Conservation (phyloP, 768 basidiomycete species). For the Tephrocybe rancida region DNA sequence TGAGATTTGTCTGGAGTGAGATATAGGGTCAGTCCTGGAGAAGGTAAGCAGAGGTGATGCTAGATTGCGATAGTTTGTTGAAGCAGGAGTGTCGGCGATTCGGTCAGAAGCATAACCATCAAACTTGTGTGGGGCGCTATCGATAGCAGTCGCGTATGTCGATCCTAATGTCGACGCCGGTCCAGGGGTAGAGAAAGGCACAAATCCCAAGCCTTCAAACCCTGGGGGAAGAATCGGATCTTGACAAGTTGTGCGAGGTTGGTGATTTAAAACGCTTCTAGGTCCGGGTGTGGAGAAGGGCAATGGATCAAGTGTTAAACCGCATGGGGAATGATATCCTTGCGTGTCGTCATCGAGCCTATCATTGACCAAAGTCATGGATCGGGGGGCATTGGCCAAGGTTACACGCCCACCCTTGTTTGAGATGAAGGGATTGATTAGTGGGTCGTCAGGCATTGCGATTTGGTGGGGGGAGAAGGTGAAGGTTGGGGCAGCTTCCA, state of each 20-base stretch:
- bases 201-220: slow-evolving; percentile 6
- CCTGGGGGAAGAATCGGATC: neutral
- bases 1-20: slow-evolving; percentile 1
- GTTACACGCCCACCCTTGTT: too few species aligned
- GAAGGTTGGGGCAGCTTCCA: slow-evolving; percentile 18
- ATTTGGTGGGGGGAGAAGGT: slow-evolving; percentile 16
- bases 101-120: neutral
- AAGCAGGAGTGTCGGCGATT: neutral
- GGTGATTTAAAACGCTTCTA: slow-evolving; percentile 20
- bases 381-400: too few species aligned
- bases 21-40: neutral
- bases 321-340: neutral
- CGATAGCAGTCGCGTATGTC: neutral
- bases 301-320: slow-evolving; percentile 16
- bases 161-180: slow-evolving; percentile 8
- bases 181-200: slow-evolving; percentile 24
- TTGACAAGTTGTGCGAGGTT: neutral
- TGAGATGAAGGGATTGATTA: neutral
- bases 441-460: neutral
- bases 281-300: slow-evolving; percentile 33
- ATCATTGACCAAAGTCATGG: too few species aligned
- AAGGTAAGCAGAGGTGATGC: neutral
- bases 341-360: too few species aligned
- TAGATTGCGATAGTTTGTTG: neutral
- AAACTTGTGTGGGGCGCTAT: neutral